Evolutionary conservation across 83 land plant genomes (phyloP).

Genomic region (Diphasiastrum complanatum): DNA sequence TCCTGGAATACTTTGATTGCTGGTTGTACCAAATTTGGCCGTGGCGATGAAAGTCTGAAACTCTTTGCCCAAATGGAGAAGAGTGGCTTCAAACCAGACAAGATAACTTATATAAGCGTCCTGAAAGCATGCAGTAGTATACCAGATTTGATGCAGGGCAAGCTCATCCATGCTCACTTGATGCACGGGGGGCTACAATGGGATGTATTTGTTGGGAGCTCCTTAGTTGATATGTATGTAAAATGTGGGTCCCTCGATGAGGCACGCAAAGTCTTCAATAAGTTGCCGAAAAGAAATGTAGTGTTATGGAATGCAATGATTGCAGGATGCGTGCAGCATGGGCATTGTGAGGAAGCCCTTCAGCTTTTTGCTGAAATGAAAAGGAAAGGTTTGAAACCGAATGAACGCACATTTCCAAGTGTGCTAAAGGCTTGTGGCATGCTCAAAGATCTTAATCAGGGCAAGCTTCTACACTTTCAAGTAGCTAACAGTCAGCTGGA

Average conservation of each 20-base stretch:
- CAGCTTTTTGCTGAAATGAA: background rate
- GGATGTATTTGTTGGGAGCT: no score
- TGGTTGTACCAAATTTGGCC: slow-evolving; percentile 36
- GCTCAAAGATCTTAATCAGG: no score
- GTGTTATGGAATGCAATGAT: background rate
- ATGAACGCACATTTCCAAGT: slow-evolving; percentile 19
- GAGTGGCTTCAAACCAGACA: slow-evolving; percentile 41
- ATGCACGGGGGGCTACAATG: background rate
- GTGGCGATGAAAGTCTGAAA: slow-evolving; percentile 28
- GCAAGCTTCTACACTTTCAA: no score
- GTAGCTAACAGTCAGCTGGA: no score
- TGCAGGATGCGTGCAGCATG: background rate
- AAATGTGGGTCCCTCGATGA: no score
- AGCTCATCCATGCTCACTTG: background rate
- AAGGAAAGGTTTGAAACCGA: background rate
- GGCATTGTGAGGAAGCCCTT: background rate
- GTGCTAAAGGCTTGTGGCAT: no score
- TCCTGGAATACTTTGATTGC: slow-evolving; percentile 42
- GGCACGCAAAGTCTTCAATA: background rate
- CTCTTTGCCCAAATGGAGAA: slow-evolving; percentile 35
- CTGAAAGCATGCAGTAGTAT: background rate
- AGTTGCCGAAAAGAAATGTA: background rate
- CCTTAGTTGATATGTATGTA: no score
- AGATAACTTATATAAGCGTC: slow-evolving; percentile 19
- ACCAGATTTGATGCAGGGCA: background rate